phyloP scores from a whole-genome alignment of 306 rosid species.

The Cicer arietinum region DNA sequence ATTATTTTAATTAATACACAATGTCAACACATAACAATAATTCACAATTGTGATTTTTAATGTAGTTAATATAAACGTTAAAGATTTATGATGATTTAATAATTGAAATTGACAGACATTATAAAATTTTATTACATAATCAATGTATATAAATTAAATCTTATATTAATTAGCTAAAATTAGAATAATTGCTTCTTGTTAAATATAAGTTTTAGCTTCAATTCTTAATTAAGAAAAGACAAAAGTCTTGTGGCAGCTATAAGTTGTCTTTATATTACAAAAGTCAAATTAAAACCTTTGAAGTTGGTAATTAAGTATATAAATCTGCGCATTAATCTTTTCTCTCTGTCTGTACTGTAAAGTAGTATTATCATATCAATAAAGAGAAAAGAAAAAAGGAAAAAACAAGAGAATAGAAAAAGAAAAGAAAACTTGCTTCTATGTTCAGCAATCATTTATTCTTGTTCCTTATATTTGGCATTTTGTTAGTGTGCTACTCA shows the following conservation, averaged over 20 bases:
- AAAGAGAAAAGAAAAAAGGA: conserved; percentile 33
- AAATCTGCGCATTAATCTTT: conserved; percentile 28
- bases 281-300: conserved; percentile 47
- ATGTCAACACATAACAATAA: too few relatives aligned
- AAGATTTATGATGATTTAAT: too few relatives aligned
- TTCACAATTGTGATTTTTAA: too few relatives aligned
- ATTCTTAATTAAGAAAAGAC: conserved; percentile 35
- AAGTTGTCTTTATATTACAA: conserved; percentile 37
- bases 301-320: conserved; percentile 42
- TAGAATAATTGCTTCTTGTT: background rate
- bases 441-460: conserved; percentile 32
- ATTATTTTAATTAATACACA: too few relatives aligned
- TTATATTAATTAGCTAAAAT: background rate
- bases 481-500: background rate
- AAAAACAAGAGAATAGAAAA: conserved; percentile 18
- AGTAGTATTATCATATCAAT: conserved; percentile 39
- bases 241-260: conserved; percentile 39
- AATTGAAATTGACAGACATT: too few relatives aligned
- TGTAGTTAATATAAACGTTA: too few relatives aligned
- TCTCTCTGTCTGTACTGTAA: conserved; percentile 30
- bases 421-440: conserved; percentile 41
- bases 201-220: conserved; percentile 30
- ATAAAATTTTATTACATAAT: too few relatives aligned
- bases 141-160: background rate
- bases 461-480: conserved; percentile 34